A percentile compares a stretch with the other conserved stretches of the same genome.
These are phyloP conservation scores for Wickerhamomyces canadensis DNA, from an alignment of 805 yeast species.

Conservation along the genomic window DNA sequence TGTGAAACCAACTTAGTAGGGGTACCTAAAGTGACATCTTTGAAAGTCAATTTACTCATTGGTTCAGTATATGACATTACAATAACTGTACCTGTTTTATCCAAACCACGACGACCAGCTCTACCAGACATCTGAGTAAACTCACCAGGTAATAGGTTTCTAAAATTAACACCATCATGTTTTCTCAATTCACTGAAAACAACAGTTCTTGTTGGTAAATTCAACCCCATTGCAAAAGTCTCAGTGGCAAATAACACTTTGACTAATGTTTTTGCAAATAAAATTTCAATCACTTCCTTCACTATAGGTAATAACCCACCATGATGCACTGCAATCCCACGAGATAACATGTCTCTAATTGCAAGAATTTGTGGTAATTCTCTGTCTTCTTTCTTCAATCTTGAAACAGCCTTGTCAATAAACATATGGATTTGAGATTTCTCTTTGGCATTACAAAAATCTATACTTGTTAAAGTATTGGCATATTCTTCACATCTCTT, in stretches of 20 bases:
- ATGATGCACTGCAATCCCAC: slow-evolving; percentile 96
- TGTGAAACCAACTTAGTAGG: slow-evolving; percentile 90
- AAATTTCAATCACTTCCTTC: slow-evolving; percentile 86
- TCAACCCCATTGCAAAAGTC: slow-evolving; percentile 98
- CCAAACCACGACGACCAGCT: slow-evolving; percentile 97
- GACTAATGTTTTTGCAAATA: slow-evolving; percentile 80
- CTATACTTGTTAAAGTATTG: slow-evolving; percentile 62
- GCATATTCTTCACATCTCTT: slow-evolving; percentile 94
- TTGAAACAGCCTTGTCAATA: slow-evolving; percentile 79
- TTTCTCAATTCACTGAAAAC: slow-evolving; percentile 81
- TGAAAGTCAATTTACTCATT: slow-evolving; percentile 49
- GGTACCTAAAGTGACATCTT: slow-evolving; percentile 78
- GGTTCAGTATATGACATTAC: slow-evolving; percentile 80
- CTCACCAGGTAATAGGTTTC: slow-evolving; percentile 89
- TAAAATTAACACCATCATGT: slow-evolving; percentile 82
- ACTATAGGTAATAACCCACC: slow-evolving; percentile 92
- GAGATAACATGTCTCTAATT: slow-evolving; percentile 71
- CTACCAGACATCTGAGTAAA: slow-evolving; percentile 99
- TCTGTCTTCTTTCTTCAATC: slow-evolving; percentile 88
- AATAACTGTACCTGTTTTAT: slow-evolving; percentile 89
- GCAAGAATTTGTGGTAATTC: slow-evolving; percentile 87
- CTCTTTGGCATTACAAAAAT: slow-evolving; percentile 80
- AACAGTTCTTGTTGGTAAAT: slow-evolving; percentile 94
- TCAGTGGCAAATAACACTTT: slow-evolving; percentile 95
- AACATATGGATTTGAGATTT: slow-evolving; percentile 91